Evolutionary conservation across 306 rosid species (phyloP).

Genomic region (Vigna trinervia): DNA sequence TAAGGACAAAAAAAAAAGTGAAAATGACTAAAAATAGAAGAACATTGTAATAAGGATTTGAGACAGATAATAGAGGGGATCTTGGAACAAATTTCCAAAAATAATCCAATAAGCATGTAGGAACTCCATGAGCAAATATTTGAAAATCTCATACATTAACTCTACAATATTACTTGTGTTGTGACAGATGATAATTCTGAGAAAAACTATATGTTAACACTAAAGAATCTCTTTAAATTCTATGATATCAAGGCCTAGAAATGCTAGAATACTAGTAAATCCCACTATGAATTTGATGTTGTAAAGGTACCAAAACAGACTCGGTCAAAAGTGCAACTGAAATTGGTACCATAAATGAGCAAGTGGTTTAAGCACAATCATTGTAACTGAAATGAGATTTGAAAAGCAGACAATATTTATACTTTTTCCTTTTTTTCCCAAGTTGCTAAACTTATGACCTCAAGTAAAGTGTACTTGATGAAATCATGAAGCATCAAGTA

Average conservation of each 20-base stretch:
- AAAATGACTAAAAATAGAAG: conserved; percentile 21
- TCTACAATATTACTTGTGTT: conserved; percentile 27
- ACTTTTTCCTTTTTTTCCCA: neutral
- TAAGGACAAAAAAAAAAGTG: neutral
- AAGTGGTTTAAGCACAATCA: neutral
- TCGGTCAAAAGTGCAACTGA: conserved; percentile 20
- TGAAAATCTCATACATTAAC: conserved; percentile 34
- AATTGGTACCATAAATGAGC: conserved; percentile 10
- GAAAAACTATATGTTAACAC: conserved; percentile 10
- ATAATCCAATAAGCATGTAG: conserved; percentile 27
- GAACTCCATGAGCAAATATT: conserved; percentile 36
- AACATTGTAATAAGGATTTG: conserved; percentile 26
- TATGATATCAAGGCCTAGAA: conserved; percentile 15
- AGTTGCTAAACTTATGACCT: conserved; percentile 11
- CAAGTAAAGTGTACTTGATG: conserved; percentile 31
- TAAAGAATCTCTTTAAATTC: conserved; percentile 24
- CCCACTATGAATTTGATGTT: conserved; percentile 34
- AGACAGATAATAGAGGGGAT: conserved; percentile 17
- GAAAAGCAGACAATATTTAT: neutral
- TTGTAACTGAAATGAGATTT: conserved; percentile 8
- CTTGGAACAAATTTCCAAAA: conserved; percentile 30
- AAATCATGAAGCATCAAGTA: conserved; percentile 36
- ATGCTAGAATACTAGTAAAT: conserved; percentile 28
- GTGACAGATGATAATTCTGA: conserved; percentile 8
- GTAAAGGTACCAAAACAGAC: conserved; percentile 27